phyloP scores from a whole-genome alignment of 169 alveolate genomes.

The Perkinsus olseni region DNA sequence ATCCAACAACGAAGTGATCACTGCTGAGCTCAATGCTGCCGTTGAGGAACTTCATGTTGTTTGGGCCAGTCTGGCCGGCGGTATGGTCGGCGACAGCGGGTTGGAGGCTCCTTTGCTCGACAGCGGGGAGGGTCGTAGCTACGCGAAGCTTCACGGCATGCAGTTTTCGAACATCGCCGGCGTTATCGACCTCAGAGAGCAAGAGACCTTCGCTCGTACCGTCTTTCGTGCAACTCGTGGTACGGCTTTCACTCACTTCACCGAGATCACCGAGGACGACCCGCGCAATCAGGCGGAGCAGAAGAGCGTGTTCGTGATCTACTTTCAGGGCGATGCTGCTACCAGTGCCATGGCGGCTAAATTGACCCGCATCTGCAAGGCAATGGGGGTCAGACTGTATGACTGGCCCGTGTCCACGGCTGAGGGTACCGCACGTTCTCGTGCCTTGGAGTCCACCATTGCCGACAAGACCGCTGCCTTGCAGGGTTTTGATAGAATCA shows the following conservation, averaged over 20 bases:
- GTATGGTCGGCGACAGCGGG: neutral
- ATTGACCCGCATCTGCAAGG: slow-evolving; percentile 77
- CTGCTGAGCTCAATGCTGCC: slow-evolving; percentile 4
- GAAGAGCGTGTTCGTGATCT: slow-evolving; percentile 79
- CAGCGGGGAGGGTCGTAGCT: neutral
- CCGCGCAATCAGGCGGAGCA: neutral
- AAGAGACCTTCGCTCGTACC: slow-evolving; percentile 73
- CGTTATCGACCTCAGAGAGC: slow-evolving; percentile 56
- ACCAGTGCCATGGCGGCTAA: slow-evolving; percentile 69
- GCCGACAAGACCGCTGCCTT: slow-evolving; percentile 66
- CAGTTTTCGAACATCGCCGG: slow-evolving; percentile 53
- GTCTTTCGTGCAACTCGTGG: slow-evolving; percentile 94
- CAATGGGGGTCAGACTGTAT: slow-evolving; percentile 74
- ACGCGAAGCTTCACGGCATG: slow-evolving; percentile 12
- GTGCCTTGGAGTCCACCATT: slow-evolving; percentile 52
- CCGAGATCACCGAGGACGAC: slow-evolving; percentile 62
- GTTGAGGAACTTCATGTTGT: slow-evolving; percentile 5
- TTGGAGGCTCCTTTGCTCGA: neutral
- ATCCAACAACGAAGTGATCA: neutral
- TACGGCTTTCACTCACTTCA: slow-evolving; percentile 81
- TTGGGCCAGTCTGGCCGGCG: neutral
- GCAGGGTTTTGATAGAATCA: slow-evolving; percentile 64
- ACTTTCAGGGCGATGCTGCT: slow-evolving; percentile 74
- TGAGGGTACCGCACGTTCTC: slow-evolving; percentile 40
- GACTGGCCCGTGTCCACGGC: slow-evolving; percentile 65